Evolutionary conservation across 495 filamentous ascomycete species (phyloP).

Genomic region (Tetracladium setigerum): DNA sequence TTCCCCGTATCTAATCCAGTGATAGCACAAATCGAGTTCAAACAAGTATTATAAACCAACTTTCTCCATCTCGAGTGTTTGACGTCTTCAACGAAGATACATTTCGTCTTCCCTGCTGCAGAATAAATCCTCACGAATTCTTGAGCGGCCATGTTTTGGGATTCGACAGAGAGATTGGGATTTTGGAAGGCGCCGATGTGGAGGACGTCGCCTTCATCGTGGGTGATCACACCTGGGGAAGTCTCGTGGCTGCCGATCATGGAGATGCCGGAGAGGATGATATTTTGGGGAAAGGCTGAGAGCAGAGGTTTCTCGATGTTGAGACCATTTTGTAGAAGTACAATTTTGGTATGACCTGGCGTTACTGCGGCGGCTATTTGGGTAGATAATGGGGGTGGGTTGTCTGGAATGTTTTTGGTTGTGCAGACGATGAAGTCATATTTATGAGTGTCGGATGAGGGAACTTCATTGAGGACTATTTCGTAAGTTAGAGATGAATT

Average conservation of each 20-base stretch:
- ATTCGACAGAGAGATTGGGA: constrained; percentile 16
- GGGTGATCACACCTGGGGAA: constrained; percentile 34
- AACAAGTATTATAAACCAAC: constrained; percentile 41
- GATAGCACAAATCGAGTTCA: constrained; percentile 38
- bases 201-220: constrained; percentile 33
- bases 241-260: constrained; percentile 43
- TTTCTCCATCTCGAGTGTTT: constrained; percentile 38
- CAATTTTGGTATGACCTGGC: constrained; percentile 38
- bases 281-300: constrained; percentile 39
- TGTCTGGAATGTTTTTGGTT: constrained; percentile 43
- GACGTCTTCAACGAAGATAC: constrained; percentile 29
- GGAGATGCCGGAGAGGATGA: constrained; percentile 43
- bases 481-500: not conserved
- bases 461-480: constrained; percentile 28
- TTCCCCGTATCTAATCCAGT: constrained; percentile 38
- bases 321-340: constrained; percentile 56
- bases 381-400: constrained; percentile 25
- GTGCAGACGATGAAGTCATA: constrained; percentile 46
- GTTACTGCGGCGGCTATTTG: constrained; percentile 43
- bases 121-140: constrained; percentile 33
- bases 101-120: constrained; percentile 25
- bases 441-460: constrained; percentile 11
- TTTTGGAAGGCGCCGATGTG: constrained; percentile 39
- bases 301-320: constrained; percentile 53
- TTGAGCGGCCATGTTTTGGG: not conserved